Evolutionary conservation across 2,329 filamentous ascomycete species (phyloP).

Genomic region (Verticillium longisporum): DNA sequence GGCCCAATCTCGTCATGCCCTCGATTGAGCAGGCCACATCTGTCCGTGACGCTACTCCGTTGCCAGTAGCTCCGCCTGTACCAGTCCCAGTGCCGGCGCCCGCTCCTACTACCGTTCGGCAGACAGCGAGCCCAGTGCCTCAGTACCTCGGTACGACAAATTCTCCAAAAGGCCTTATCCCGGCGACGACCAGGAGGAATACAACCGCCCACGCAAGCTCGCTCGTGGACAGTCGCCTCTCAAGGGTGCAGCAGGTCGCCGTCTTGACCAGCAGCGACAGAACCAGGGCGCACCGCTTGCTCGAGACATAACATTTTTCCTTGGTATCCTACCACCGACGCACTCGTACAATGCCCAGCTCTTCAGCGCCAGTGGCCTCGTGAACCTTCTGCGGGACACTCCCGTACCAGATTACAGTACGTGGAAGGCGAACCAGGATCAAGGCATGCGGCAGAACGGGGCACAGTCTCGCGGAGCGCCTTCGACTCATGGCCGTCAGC

Average conservation of each 20-base stretch:
- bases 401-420: constrained; percentile 55
- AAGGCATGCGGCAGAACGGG: constrained; percentile 18
- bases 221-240: constrained; percentile 85
- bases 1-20: constrained; percentile 47
- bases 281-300: constrained; percentile 64
- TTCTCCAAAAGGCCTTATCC: constrained; percentile 56
- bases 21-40: constrained; percentile 46
- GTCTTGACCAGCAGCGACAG: constrained; percentile 70
- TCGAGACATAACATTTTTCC: constrained; percentile 55
- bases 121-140: constrained; percentile 36
- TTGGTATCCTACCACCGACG: constrained; percentile 69
- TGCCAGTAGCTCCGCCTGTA: constrained; percentile 18
- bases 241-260: constrained; percentile 81
- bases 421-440: constrained; percentile 39
- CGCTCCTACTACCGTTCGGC: constrained; percentile 9
- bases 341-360: constrained; percentile 64
- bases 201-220: constrained; percentile 74
- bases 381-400: constrained; percentile 64
- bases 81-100: background rate
- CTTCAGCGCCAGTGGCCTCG: constrained; percentile 65
- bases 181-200: constrained; percentile 64
- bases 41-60: constrained; percentile 34
- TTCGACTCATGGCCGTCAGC: constrained; percentile 30
- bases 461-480: constrained; percentile 23
- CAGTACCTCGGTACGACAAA: constrained; percentile 38